phyloP scores from a whole-genome alignment of 805 yeast genomes.

The Yamadazyma ubonensis region DNA sequence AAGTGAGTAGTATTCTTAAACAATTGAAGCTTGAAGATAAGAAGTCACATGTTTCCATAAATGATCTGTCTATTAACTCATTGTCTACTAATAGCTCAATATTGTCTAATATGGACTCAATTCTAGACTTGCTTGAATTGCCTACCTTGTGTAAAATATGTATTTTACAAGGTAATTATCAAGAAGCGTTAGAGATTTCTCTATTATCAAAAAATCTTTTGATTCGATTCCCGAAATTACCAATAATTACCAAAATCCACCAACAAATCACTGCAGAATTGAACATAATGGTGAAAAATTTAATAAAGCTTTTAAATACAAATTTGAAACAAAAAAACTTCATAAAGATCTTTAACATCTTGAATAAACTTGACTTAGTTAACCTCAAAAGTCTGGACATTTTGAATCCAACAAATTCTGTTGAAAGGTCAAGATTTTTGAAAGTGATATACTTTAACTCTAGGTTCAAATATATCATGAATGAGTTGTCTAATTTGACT shows the following conservation, averaged over 20 bases:
- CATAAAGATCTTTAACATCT: slow-evolving; percentile 73
- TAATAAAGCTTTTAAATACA: slow-evolving; percentile 68
- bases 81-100: slow-evolving; percentile 34
- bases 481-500: slow-evolving; percentile 54
- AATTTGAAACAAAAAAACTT: slow-evolving; percentile 77
- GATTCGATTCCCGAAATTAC: slow-evolving; percentile 64
- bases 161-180: slow-evolving; percentile 80
- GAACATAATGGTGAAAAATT: slow-evolving; percentile 64
- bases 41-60: slow-evolving; percentile 14
- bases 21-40: slow-evolving; percentile 6
- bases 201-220: slow-evolving; percentile 67
- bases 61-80: slow-evolving; percentile 22
- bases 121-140: slow-evolving; percentile 76
- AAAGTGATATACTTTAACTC: slow-evolving; percentile 65
- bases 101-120: slow-evolving; percentile 62
- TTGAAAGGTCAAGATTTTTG: slow-evolving; percentile 28
- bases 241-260: slow-evolving; percentile 51
- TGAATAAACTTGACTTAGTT: slow-evolving; percentile 65
- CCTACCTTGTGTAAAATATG: slow-evolving; percentile 85
- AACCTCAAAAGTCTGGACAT: slow-evolving; percentile 72
- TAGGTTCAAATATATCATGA: slow-evolving; percentile 63
- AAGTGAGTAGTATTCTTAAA: slow-evolving; percentile 17
- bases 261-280: slow-evolving; percentile 54
- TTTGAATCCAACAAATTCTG: slow-evolving; percentile 58
- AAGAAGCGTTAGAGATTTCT: slow-evolving; percentile 84